These are phyloP conservation scores for Penicillium ochrochloron DNA, from an alignment of 495 filamentous ascomycete genomes.

Conservation along the genomic window DNA sequence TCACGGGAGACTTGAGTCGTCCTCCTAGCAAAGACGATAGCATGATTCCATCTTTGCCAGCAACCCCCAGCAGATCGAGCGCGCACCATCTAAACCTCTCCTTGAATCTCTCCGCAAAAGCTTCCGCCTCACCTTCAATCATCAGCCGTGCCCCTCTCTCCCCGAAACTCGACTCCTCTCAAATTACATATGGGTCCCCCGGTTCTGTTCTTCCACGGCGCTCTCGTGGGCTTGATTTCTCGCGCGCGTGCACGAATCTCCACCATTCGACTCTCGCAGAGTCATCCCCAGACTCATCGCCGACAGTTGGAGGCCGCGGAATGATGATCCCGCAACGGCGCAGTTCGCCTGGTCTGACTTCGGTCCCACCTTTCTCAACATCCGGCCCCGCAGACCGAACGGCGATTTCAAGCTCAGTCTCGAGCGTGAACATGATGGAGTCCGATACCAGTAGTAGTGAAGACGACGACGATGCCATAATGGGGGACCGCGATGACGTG, in stretches of 20 bases:
- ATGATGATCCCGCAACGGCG: slow-evolving; percentile 76
- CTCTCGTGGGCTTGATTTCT: slow-evolving; percentile 87
- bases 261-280: slow-evolving; percentile 94
- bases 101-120: slow-evolving; percentile 71
- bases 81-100: slow-evolving; percentile 66
- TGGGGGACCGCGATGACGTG: slow-evolving; percentile 77
- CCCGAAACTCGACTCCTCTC: slow-evolving; percentile 80
- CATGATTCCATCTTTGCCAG: slow-evolving; percentile 61
- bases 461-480: slow-evolving; percentile 80
- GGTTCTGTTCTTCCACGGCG: slow-evolving; percentile 84
- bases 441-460: slow-evolving; percentile 77
- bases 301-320: slow-evolving; percentile 76
- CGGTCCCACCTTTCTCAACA: slow-evolving; percentile 43
- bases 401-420: slow-evolving; percentile 80
- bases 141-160: slow-evolving; percentile 74
- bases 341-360: slow-evolving; percentile 51
- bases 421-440: slow-evolving; percentile 78
- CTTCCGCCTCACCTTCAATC: slow-evolving; percentile 57
- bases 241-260: slow-evolving; percentile 90
- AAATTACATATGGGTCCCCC: slow-evolving; percentile 76
- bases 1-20: slow-evolving; percentile 35
- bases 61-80: slow-evolving; percentile 67
- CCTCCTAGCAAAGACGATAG: slow-evolving; percentile 78
- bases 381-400: slow-evolving; percentile 64
- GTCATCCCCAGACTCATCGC: slow-evolving; percentile 92